Percentiles rank a stretch among this genome's conserved stretches.
These are phyloP conservation scores for Lactuca saligna DNA, from an alignment of 129 eudicot species.

Conservation along the genomic window DNA sequence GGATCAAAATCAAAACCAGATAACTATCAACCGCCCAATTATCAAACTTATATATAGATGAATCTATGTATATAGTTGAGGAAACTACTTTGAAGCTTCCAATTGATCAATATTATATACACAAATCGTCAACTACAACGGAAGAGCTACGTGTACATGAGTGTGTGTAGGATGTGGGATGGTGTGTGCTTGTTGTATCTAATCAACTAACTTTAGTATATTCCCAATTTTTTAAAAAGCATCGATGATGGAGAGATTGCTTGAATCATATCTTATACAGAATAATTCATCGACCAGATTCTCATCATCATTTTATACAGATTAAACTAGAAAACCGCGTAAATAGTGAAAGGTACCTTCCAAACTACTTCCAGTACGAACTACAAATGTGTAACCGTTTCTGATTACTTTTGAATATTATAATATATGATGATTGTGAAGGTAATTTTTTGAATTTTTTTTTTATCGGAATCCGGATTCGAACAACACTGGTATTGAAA, in stretches of 20 bases:
- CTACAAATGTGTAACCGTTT: slow-evolving; percentile 16
- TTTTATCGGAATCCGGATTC: neutral
- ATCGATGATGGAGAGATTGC: neutral
- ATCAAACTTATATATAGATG: slow-evolving; percentile 19
- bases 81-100: slow-evolving; percentile 24
- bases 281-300: neutral
- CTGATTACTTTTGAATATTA: neutral
- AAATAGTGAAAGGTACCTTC: slow-evolving; percentile 8
- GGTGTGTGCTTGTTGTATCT: slow-evolving; percentile 14
- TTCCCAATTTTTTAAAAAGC: slow-evolving; percentile 1
- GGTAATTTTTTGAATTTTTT: neutral
- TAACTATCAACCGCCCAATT: slow-evolving; percentile 21
- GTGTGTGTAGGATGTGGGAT: slow-evolving; percentile 19
- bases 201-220: neutral
- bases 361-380: slow-evolving; percentile 5
- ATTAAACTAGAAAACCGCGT: slow-evolving; percentile 10
- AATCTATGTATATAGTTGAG: neutral
- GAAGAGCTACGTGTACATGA: slow-evolving; percentile 12
- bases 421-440: neutral
- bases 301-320: neutral
- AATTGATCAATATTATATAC: neutral
- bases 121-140: neutral
- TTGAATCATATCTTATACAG: neutral
- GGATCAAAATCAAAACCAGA: slow-evolving; percentile 1
- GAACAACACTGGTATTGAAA: neutral